These are phyloP conservation scores for Candida multigemmis DNA, from an alignment of 805 yeast genomes.

Conservation along the genomic window DNA sequence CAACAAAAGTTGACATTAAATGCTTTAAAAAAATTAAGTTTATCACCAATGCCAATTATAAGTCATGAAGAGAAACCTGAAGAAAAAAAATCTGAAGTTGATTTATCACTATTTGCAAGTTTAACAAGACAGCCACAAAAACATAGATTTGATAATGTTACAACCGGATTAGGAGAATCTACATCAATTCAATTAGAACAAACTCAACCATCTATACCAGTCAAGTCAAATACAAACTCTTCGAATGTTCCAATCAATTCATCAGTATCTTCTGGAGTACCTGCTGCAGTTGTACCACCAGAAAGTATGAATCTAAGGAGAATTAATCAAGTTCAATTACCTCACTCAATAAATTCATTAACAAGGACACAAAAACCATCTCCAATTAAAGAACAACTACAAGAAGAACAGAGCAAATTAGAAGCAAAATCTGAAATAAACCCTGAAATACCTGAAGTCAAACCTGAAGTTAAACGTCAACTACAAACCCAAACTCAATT, in stretches of 20 bases:
- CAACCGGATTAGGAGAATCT: conserved; percentile 3
- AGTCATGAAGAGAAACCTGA: conserved; percentile 14
- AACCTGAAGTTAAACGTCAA: no score
- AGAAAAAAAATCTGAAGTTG: conserved; percentile 25
- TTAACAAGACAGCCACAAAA: conserved; percentile 35
- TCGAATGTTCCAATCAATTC: conserved; percentile 1
- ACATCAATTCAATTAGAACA: not conserved
- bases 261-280: not conserved
- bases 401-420: no score
- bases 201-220: not conserved
- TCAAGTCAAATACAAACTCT: not conserved
- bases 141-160: no score
- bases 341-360: no score
- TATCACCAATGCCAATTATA: conserved; percentile 30
- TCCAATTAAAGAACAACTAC: no score
- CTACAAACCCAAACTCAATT: no score
- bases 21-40: conserved; percentile 33
- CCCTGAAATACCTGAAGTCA: no score
- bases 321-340: no score
- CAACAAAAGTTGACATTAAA: conserved; percentile 34
- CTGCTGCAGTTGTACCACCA: no score
- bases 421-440: no score
- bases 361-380: no score
- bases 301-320: no score
- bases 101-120: conserved; percentile 33